phyloP scores from a whole-genome alignment of 352 stramenopile species.

The Halophytophthora batemanensis region DNA sequence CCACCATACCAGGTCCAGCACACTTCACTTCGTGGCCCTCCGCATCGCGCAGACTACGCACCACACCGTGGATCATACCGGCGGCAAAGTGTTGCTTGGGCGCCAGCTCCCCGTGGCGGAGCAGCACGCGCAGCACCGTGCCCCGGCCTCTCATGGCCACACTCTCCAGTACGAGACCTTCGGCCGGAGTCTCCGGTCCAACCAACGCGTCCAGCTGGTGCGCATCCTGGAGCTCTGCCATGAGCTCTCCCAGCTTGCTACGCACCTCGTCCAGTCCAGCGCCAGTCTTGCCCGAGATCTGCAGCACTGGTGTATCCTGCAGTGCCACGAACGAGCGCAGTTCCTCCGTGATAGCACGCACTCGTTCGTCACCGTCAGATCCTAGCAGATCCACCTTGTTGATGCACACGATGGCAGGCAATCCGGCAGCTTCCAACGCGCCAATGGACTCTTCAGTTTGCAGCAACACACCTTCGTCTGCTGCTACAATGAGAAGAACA shows the following conservation, averaged over 20 bases:
- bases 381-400: conserved; percentile 86
- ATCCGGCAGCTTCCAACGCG: conserved; percentile 67
- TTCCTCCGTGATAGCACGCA: conserved; percentile 50
- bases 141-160: conserved; percentile 60
- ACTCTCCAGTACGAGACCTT: conserved; percentile 77
- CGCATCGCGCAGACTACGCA: conserved; percentile 58
- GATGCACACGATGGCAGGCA: conserved; percentile 80
- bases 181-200: conserved; percentile 27
- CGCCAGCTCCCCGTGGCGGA: conserved; percentile 60
- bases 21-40: conserved; percentile 53
- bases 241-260: conserved; percentile 32
- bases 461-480: conserved; percentile 97
- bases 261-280: conserved; percentile 55
- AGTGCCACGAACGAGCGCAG: conserved; percentile 80
- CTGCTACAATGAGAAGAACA: conserved; percentile 95
- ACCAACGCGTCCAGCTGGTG: conserved; percentile 40
- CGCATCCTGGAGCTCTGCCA: conserved; percentile 27
- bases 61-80: conserved; percentile 81
- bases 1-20: conserved; percentile 60
- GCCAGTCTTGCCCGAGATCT: conserved; percentile 69
- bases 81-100: conserved; percentile 78
- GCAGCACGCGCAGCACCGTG: conserved; percentile 67
- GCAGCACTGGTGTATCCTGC: conserved; percentile 65
- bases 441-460: conserved; percentile 98
- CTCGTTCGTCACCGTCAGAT: conserved; percentile 25